These are phyloP conservation scores for Cryphonectria naterciae DNA, from an alignment of 2,329 filamentous ascomycete genomes.

Conservation along the genomic window DNA sequence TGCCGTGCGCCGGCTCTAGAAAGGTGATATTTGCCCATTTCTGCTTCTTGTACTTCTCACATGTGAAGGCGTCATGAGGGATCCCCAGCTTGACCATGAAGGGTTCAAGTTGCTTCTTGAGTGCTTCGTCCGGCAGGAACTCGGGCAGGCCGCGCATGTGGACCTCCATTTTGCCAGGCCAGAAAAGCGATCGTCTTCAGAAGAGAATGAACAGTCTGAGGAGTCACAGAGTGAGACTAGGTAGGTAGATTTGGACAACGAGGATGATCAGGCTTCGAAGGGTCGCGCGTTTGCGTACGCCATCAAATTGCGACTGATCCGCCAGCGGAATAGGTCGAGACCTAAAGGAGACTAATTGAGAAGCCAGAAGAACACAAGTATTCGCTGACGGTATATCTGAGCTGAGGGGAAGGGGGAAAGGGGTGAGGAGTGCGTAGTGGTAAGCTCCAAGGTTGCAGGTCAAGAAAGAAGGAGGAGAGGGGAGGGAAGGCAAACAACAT, in stretches of 20 bases:
- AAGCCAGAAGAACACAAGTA: neutral
- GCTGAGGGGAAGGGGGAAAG: neutral
- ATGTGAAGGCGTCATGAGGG: slow-evolving; percentile 42
- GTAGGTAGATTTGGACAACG: neutral
- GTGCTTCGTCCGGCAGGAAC: slow-evolving; percentile 42
- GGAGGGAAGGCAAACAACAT: neutral
- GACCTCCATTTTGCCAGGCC: slow-evolving; percentile 47
- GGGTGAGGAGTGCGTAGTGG: neutral
- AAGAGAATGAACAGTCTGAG: neutral
- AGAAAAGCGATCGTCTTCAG: neutral
- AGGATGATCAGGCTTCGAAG: neutral
- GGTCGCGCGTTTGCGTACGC: neutral
- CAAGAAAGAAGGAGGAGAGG: neutral
- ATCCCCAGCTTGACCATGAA: slow-evolving; percentile 48
- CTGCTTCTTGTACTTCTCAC: slow-evolving; percentile 46
- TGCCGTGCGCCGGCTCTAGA: slow-evolving; percentile 43
- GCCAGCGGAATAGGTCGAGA: neutral
- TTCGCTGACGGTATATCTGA: neutral
- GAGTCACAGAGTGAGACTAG: neutral
- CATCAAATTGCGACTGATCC: neutral
- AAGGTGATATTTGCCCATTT: slow-evolving; percentile 49
- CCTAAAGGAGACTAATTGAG: neutral
- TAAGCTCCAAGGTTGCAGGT: neutral
- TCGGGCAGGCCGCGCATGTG: slow-evolving; percentile 48
- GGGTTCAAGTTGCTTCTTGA: slow-evolving; percentile 45